phyloP scores from a whole-genome alignment of 148 eudicot genomes.

The Tetragonia tetragonoides region DNA sequence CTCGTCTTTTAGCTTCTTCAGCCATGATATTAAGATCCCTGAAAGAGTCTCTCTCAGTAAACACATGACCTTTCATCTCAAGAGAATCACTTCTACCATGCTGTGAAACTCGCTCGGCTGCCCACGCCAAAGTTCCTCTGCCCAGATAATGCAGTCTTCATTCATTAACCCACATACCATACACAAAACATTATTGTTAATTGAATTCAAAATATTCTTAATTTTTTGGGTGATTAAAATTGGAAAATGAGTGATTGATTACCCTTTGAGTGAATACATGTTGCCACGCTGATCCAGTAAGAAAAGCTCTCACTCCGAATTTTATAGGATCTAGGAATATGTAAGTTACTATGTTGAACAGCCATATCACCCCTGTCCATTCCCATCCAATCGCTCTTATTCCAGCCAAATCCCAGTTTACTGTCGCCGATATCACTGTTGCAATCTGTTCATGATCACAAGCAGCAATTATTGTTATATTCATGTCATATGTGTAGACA shows the following conservation, averaged over 20 bases:
- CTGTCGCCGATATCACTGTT: constrained; percentile 46
- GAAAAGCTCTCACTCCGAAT: constrained; percentile 50
- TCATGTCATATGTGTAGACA: too few species aligned
- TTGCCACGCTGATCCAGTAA: constrained; percentile 67
- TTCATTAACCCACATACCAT: neutral
- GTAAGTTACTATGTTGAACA: constrained; percentile 55
- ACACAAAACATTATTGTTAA: neutral
- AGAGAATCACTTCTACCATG: constrained; percentile 39
- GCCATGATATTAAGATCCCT: constrained; percentile 69
- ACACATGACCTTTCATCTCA: constrained; percentile 31
- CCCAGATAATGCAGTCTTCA: constrained; percentile 52
- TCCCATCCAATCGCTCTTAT: constrained; percentile 67
- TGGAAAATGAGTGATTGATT: neutral
- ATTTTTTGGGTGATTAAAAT: too few species aligned
- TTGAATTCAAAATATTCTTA: too few species aligned
- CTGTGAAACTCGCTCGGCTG: constrained; percentile 37
- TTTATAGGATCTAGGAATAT: constrained; percentile 74
- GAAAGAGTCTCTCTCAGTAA: constrained; percentile 39
- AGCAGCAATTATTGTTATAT: neutral
- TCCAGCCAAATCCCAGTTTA: constrained; percentile 45
- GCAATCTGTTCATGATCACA: constrained; percentile 44
- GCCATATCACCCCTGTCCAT: constrained; percentile 80
- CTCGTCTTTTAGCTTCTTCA: constrained; percentile 72
- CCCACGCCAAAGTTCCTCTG: constrained; percentile 61
- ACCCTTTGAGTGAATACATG: constrained; percentile 47